Percentiles rank a stretch among this genome's conserved stretches.
Evolutionary conservation across 2,329 filamentous ascomycete genomes (phyloP).

Genomic region (Cytospora piceicola): DNA sequence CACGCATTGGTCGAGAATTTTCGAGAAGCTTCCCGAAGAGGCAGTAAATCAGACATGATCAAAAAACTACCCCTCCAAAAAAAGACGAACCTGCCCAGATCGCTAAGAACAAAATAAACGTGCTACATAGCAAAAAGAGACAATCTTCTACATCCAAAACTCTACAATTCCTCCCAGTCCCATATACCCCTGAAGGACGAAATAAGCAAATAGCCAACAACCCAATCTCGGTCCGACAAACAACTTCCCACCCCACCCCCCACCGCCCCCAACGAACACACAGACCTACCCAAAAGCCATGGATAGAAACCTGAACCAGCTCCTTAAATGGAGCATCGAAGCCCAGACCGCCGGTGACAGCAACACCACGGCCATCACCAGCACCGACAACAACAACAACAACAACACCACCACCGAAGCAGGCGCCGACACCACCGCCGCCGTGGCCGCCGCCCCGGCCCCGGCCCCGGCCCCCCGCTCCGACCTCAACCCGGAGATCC

Average conservation of each 20-base stretch:
- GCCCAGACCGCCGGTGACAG: conserved; percentile 26
- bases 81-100: conserved; percentile 14
- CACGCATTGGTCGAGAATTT: conserved; percentile 39
- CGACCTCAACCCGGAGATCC: conserved; percentile 68
- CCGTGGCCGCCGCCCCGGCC: conserved; percentile 35
- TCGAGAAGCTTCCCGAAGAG: conserved; percentile 42
- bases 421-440: conserved; percentile 27
- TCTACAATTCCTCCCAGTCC: conserved; percentile 13
- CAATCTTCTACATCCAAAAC: background rate
- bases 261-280: background rate
- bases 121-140: background rate
- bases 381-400: conserved; percentile 22
- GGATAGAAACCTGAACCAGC: conserved; percentile 42
- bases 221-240: conserved; percentile 13
- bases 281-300: conserved; percentile 32
- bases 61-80: background rate
- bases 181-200: background rate
- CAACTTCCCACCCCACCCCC: background rate
- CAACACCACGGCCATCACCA: conserved; percentile 3
- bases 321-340: conserved; percentile 46
- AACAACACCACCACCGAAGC: background rate
- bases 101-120: background rate
- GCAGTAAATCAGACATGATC: conserved; percentile 30
- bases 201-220: background rate
- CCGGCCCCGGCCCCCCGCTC: conserved; percentile 37